phyloP scores from a whole-genome alignment of 176 grass and related monocot genomes.

The Triticum urartu region DNA sequence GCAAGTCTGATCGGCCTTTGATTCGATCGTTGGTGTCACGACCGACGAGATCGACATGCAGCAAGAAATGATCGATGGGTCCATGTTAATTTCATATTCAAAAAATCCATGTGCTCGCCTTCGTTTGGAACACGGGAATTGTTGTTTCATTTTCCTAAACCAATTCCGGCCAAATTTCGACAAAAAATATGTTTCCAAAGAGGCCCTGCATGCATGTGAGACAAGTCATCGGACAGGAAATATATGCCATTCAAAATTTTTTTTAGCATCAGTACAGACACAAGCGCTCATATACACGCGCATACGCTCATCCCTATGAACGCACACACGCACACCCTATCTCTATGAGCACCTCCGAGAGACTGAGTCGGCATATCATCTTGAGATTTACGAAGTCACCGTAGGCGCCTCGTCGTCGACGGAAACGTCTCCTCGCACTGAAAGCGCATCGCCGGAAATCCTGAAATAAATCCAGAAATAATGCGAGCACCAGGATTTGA shows the following conservation, averaged over 20 bases:
- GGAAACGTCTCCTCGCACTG: too few species aligned
- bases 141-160: not conserved
- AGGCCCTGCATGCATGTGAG: not conserved
- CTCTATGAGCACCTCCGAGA: too few species aligned
- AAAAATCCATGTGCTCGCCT: not conserved
- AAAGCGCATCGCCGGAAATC: too few species aligned
- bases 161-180: not conserved
- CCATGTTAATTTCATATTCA: not conserved
- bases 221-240: not conserved
- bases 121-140: not conserved
- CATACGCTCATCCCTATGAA: too few species aligned
- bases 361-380: too few species aligned
- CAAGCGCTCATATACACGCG: too few species aligned
- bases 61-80: not conserved
- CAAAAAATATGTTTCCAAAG: not conserved
- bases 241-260: not conserved
- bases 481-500: too few species aligned
- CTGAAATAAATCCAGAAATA: too few species aligned
- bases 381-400: too few species aligned
- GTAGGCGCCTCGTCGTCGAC: too few species aligned
- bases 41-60: not conserved
- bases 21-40: not conserved
- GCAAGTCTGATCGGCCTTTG: conserved; percentile 9
- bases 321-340: too few species aligned
- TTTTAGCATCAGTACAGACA: too few species aligned